Base-by-base conservation (phyloP, 768 basidiomycete genomes). In the Podaxis sp. region DNA sequence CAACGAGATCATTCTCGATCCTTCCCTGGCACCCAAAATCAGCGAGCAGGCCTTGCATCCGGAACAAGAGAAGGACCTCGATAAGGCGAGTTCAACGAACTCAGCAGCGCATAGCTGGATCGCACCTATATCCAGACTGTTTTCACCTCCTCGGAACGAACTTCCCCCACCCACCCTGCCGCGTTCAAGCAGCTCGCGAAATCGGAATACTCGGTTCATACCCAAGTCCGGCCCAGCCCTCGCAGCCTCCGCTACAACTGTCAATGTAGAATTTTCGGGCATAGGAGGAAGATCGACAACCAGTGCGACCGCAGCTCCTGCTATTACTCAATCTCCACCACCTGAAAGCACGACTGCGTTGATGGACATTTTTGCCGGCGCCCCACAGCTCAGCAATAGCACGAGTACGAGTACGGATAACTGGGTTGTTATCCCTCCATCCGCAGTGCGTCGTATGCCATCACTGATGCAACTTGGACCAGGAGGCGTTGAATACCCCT, bases 201-300 rank as follows among this genome's bases (percentile, higher is more conserved):
- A 74, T 7, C 71, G 74, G 28, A 71, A 76, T 2, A 66, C 79
- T 13, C 82, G 85, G 28, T 74, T 84, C 5, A 88, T 87, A 24
- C 92, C 90, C 2, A 99, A 99, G 72, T 82, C 90, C 28, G 85
- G 86, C 0, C 90, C 96, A 2, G 93, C 92, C 11, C 84, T 95
- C 33, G 88, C 90, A 11, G 93, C 97, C 9, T 93, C 92, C 22
- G 81, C 92, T 2, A 96, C 92, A 54, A 95, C 94, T 1, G 96
- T 99, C 68, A 97, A 95, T 63, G 96, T 99, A 61, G 96, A 97
- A 78, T 99, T 98, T 74, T 92, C 88, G 2, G 89, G 92, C 3
- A 76, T 84, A 1, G 90, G 75, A 52, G 77, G 78, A 30, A 69
- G 79, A 59, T 74, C 76, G 0, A 77, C 79, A 9, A 81, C 78